These are phyloP conservation scores for Termitomyces sp. DNA, from an alignment of 768 basidiomycete species.

Conservation along the genomic window DNA sequence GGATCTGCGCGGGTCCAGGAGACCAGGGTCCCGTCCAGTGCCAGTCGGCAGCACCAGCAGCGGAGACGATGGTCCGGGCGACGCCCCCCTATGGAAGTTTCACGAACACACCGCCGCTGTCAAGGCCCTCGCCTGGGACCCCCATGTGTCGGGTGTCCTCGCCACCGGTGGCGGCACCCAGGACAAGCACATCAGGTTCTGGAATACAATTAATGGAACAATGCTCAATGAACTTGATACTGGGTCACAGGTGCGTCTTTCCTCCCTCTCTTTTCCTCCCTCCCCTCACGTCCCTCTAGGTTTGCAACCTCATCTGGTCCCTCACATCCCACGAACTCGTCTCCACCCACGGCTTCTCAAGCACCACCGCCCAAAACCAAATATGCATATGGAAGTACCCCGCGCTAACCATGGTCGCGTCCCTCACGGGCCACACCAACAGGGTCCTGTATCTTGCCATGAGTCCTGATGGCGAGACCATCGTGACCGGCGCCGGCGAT, in stretches of 20 bases:
- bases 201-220: slow-evolving; percentile 88
- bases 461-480: slow-evolving; percentile 96
- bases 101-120: slow-evolving; percentile 97
- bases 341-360: slow-evolving; percentile 96
- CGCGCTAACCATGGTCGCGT: slow-evolving; percentile 89
- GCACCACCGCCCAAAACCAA: slow-evolving; percentile 92
- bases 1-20: slow-evolving; percentile 66
- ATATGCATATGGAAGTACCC: slow-evolving; percentile 97
- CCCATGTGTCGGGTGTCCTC: slow-evolving; percentile 85
- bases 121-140: slow-evolving; percentile 98
- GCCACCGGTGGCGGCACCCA: slow-evolving; percentile 99
- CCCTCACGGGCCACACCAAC: slow-evolving; percentile 90
- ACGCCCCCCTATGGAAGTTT: slow-evolving; percentile 87
- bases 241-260: slow-evolving; percentile 79
- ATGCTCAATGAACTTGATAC: slow-evolving; percentile 90
- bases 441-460: slow-evolving; percentile 97
- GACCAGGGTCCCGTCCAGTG: slow-evolving; percentile 15
- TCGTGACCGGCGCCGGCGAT: slow-evolving; percentile 97
- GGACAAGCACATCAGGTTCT: slow-evolving; percentile 96
- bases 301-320: slow-evolving; percentile 97
- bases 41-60: neutral
- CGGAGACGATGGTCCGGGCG: slow-evolving; percentile 34
- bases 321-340: slow-evolving; percentile 95
- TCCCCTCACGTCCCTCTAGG: slow-evolving; percentile 39
- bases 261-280: slow-evolving; percentile 13